phyloP scores from a whole-genome alignment of 192 early-diverging fungal genomes.

The Entomortierella chlamydospora region DNA sequence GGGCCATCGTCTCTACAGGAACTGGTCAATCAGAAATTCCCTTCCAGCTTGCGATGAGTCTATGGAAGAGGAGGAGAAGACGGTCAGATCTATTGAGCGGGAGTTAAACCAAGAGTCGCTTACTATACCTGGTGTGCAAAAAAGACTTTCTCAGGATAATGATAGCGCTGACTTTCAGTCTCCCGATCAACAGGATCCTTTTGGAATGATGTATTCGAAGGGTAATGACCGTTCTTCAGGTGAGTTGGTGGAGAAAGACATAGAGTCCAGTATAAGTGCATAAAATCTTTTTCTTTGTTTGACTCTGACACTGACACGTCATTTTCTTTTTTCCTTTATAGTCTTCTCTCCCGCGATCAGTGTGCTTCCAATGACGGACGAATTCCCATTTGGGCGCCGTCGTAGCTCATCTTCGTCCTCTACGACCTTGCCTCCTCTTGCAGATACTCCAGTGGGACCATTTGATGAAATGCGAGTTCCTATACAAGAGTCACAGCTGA shows the following conservation, averaged over 20 bases:
- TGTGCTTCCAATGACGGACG: slow-evolving; percentile 33
- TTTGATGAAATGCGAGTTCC: neutral
- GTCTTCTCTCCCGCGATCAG: slow-evolving; percentile 18
- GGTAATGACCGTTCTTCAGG: neutral
- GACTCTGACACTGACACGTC: neutral
- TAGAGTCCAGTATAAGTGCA: no score
- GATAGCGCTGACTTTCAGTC: neutral
- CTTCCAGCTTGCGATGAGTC: neutral
- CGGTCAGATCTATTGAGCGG: neutral
- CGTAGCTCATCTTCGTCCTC: neutral
- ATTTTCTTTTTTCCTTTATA: neutral
- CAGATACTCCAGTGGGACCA: neutral
- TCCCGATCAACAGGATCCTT: neutral
- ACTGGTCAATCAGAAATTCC: slow-evolving; percentile 26
- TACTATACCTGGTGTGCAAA: slow-evolving; percentile 7
- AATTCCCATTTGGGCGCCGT: slow-evolving; percentile 5
- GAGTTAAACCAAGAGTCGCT: slow-evolving; percentile 14
- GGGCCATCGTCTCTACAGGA: slow-evolving; percentile 41
- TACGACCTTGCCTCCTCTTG: neutral
- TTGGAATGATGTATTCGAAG: neutral
- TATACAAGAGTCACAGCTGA: neutral
- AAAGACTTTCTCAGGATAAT: neutral
- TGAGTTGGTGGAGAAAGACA: no score
- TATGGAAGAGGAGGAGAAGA: neutral
- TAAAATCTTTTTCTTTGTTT: no score